Evolutionary conservation across 495 filamentous ascomycete species (phyloP).

Genomic region (Penicillium robsamsonii): DNA sequence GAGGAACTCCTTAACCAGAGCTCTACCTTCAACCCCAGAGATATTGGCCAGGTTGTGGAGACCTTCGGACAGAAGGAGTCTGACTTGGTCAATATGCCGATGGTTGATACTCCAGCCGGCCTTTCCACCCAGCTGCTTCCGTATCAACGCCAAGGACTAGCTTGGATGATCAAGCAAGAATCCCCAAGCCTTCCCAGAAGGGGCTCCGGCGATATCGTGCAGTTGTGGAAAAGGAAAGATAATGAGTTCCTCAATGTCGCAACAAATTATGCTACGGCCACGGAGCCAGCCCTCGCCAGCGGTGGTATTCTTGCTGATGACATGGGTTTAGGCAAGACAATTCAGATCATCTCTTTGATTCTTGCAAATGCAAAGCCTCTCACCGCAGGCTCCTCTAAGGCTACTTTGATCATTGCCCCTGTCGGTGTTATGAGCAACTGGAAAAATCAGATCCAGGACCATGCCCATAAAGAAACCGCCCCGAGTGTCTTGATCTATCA

Average conservation of each 20-base stretch:
- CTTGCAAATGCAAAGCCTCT: conserved; percentile 54
- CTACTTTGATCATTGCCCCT: conserved; percentile 79
- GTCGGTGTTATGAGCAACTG: conserved; percentile 93
- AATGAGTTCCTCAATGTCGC: conserved; percentile 70
- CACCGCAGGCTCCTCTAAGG: conserved; percentile 41
- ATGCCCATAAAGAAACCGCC: conserved; percentile 58
- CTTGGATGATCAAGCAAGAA: conserved; percentile 80
- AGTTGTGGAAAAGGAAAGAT: conserved; percentile 69
- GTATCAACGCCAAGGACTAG: conserved; percentile 80
- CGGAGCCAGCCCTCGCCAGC: conserved; percentile 61
- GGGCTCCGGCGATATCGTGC: conserved; percentile 65
- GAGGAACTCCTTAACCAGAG: conserved; percentile 66
- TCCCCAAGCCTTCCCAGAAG: conserved; percentile 60
- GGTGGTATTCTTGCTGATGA: conserved; percentile 91
- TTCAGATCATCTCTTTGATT: conserved; percentile 83
- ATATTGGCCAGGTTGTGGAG: conserved; percentile 65
- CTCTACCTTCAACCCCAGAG: conserved; percentile 66
- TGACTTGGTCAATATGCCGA: conserved; percentile 68
- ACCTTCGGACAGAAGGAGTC: conserved; percentile 67
- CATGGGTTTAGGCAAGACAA: conserved; percentile 92
- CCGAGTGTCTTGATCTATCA: conserved; percentile 76
- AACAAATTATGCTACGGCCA: conserved; percentile 63
- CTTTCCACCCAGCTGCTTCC: conserved; percentile 68
- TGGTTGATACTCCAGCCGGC: conserved; percentile 61
- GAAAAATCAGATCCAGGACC: conserved; percentile 75